These are phyloP conservation scores for Mucor circinelloides DNA, from an alignment of 371 early-diverging fungal genomes.

Conservation along the genomic window DNA sequence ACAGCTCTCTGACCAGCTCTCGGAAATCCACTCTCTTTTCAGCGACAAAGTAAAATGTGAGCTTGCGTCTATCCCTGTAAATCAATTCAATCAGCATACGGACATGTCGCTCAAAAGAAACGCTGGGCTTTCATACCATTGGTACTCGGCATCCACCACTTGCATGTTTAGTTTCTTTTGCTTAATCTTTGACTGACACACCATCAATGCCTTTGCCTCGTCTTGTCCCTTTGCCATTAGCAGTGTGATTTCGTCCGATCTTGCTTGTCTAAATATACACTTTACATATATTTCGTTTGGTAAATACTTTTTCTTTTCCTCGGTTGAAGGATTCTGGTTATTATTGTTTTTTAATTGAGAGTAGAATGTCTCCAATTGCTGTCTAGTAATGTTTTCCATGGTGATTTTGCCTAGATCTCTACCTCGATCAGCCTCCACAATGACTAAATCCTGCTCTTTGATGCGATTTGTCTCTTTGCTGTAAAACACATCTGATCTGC, in stretches of 20 bases:
- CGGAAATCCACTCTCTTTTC: conserved; percentile 97
- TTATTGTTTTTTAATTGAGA: conserved; percentile 17
- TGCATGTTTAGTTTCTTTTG: conserved; percentile 93
- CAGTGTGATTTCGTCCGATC: conserved; percentile 76
- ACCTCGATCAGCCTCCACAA: conserved; percentile 97
- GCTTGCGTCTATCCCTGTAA: conserved; percentile 92
- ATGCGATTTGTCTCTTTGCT: conserved; percentile 36
- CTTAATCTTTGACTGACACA: conserved; percentile 91
- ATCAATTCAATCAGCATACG: not conserved
- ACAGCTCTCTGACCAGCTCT: conserved; percentile 97
- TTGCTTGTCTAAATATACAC: conserved; percentile 83
- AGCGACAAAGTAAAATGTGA: conserved; percentile 96
- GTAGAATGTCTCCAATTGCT: conserved; percentile 22
- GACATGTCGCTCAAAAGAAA: not conserved
- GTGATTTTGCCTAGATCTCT: conserved; percentile 90
- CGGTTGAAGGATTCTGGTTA: not conserved
- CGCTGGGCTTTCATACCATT: conserved; percentile 66
- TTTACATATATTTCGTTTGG: conserved; percentile 38
- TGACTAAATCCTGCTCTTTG: conserved; percentile 72
- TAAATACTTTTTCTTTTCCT: conserved; percentile 67
- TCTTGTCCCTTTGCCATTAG: conserved; percentile 84
- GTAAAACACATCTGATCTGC: conserved; percentile 84
- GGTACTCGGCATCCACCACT: conserved; percentile 97
- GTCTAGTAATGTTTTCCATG: conserved; percentile 24
- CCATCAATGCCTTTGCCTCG: conserved; percentile 85